Evolutionary conservation across 345 rosid genomes (phyloP).

Genomic region (Salix arbutifolia): DNA sequence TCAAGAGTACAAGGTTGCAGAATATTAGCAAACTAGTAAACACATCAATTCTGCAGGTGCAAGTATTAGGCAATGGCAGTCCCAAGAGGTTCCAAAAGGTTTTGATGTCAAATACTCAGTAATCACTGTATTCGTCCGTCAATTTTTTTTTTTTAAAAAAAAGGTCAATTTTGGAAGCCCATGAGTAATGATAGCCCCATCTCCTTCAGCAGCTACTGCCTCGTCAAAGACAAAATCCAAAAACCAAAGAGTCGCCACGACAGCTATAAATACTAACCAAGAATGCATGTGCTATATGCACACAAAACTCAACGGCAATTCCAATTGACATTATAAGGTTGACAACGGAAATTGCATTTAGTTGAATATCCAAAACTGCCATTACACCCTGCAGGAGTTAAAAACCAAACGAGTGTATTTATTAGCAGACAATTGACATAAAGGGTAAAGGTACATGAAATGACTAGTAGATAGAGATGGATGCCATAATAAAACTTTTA

Average conservation of each 20-base stretch:
- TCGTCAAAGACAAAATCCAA: background rate
- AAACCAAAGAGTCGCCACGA: background rate
- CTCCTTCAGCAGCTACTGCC: background rate
- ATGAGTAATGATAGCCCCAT: too few species aligned
- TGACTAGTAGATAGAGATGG: background rate
- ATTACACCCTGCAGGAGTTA: conserved; percentile 72
- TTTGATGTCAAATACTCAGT: too few species aligned
- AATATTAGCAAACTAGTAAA: background rate
- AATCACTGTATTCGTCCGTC: too few species aligned
- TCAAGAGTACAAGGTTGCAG: background rate
- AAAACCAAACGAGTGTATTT: background rate
- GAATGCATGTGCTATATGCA: conserved; percentile 90
- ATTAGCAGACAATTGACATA: background rate
- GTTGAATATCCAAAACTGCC: conserved; percentile 82
- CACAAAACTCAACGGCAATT: conserved; percentile 93
- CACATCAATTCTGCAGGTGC: background rate
- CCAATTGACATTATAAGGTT: conserved; percentile 96
- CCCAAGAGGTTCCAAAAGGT: too few species aligned
- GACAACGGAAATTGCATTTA: conserved; percentile 89
- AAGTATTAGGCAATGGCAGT: too few species aligned
- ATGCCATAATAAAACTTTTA: background rate
- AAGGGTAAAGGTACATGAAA: background rate
- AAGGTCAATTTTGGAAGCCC: background rate
- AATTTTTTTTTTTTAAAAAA: too few species aligned
- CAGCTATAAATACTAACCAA: conserved; percentile 44